phyloP scores from a whole-genome alignment of 2,329 filamentous ascomycete genomes.

The Falciphora oryzae region DNA sequence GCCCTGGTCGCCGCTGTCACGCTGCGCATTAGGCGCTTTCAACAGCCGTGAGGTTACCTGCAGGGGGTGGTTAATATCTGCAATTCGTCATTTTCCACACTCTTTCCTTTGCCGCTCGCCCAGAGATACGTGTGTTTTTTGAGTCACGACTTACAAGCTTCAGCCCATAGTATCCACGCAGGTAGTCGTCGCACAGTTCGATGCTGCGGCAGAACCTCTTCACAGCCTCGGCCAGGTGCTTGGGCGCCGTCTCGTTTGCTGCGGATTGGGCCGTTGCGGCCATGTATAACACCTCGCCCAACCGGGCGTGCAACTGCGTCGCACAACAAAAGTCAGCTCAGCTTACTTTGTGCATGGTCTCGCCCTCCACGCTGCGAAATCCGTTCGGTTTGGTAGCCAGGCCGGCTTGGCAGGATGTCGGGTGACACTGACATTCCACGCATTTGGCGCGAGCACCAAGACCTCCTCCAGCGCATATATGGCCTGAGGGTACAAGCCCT shows the following conservation, averaged over 20 bases:
- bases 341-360: not conserved
- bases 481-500: slow-evolving; percentile 75
- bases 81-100: not conserved
- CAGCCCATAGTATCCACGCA: slow-evolving; percentile 88
- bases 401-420: slow-evolving; percentile 3
- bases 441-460: slow-evolving; percentile 77
- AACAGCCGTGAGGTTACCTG: slow-evolving; percentile 48
- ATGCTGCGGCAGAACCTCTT: slow-evolving; percentile 86
- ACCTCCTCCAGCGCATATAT: slow-evolving; percentile 90
- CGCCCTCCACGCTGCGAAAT: not conserved
- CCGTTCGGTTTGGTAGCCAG: not conserved
- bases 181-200: slow-evolving; percentile 88
- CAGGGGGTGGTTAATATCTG: not conserved
- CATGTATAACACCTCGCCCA: slow-evolving; percentile 80
- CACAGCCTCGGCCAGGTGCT: slow-evolving; percentile 64
- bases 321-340: slow-evolving; percentile 1
- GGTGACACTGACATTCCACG: slow-evolving; percentile 73
- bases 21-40: slow-evolving; percentile 31
- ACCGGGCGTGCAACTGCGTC: slow-evolving; percentile 71
- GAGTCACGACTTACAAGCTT: slow-evolving; percentile 55
- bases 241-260: slow-evolving; percentile 31
- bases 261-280: slow-evolving; percentile 42
- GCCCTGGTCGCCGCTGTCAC: slow-evolving; percentile 40
- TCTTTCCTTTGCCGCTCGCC: not conserved
- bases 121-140: not conserved